These are phyloP conservation scores for Neofusicoccum sp. DNA, from an alignment of 2,329 filamentous ascomycete genomes.

Conservation along the genomic window DNA sequence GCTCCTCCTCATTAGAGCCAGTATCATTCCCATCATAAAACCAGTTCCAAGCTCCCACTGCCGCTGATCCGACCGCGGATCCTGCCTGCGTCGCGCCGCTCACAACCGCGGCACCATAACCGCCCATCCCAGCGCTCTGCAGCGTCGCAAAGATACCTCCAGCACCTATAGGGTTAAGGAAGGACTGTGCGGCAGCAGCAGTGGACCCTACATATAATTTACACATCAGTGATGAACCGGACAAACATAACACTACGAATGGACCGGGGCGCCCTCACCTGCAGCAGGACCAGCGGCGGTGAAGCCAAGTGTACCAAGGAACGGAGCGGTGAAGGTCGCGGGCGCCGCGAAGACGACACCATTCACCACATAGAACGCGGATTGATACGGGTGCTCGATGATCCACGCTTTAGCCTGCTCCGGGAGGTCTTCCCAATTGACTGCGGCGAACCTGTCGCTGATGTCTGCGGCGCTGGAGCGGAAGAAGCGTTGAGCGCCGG, in stretches of 20 bases:
- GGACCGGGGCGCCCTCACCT: constrained; percentile 23
- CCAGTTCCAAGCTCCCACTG: background rate
- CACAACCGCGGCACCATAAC: constrained; percentile 31
- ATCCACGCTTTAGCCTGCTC: constrained; percentile 10
- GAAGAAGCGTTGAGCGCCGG: background rate
- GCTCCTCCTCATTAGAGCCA: background rate
- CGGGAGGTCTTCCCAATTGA: constrained; percentile 1
- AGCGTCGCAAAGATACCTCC: constrained; percentile 30
- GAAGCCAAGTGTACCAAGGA: constrained; percentile 31
- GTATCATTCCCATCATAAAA: background rate
- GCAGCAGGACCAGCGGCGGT: constrained; percentile 28
- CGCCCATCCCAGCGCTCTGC: constrained; percentile 39
- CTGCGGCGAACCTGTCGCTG: background rate
- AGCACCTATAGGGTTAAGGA: constrained; percentile 29
- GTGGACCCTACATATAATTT: constrained; percentile 28
- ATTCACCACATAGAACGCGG: constrained; percentile 29
- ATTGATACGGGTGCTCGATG: constrained; percentile 30
- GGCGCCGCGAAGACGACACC: constrained; percentile 29
- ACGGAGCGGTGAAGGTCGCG: constrained; percentile 28
- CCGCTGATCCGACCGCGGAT: background rate
- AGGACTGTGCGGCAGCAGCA: constrained; percentile 29
- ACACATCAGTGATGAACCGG: too few relatives aligned
- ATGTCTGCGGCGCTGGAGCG: background rate
- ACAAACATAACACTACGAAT: too few relatives aligned
- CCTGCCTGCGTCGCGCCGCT: constrained; percentile 24